A percentile compares a stretch with the other conserved stretches of the same genome.
Conservation (phyloP, 495 filamentous ascomycete genomes). For the Hypoxylon fragiforme region DNA sequence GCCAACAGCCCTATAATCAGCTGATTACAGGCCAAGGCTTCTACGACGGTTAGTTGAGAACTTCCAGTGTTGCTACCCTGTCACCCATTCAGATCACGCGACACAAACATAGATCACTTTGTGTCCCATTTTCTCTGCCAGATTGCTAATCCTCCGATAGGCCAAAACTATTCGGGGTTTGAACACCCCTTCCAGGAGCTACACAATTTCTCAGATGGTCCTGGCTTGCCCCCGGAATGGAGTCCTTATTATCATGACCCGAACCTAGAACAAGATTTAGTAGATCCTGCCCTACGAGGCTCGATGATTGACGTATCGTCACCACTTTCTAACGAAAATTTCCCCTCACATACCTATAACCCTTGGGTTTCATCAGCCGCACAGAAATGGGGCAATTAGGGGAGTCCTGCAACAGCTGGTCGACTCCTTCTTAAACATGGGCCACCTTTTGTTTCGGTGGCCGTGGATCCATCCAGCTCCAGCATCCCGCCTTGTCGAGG, state of each 20-base stretch:
- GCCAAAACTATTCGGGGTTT: conserved; percentile 34
- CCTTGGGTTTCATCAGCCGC: conserved; percentile 35
- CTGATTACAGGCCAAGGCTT: conserved; percentile 34
- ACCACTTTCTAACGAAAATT: conserved; percentile 32
- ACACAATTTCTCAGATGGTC: conserved; percentile 21
- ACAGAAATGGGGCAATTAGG: conserved; percentile 39
- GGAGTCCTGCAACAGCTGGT: neutral
- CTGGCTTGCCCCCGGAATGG: conserved; percentile 33
- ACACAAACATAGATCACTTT: conserved; percentile 4
- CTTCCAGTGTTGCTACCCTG: neutral
- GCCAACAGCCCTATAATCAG: conserved; percentile 31
- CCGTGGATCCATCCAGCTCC: conserved; percentile 6
- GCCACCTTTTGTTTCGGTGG: conserved; percentile 15
- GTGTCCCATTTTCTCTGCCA: conserved; percentile 7
- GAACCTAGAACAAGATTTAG: conserved; percentile 32
- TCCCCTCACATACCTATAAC: conserved; percentile 30
- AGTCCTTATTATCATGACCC: conserved; percentile 30
- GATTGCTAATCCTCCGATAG: conserved; percentile 26
- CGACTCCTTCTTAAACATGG: conserved; percentile 5
- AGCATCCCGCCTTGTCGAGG: conserved; percentile 8
- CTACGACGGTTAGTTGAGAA: conserved; percentile 33
- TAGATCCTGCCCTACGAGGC: conserved; percentile 35
- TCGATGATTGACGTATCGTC: conserved; percentile 37
- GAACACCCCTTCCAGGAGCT: conserved; percentile 37
- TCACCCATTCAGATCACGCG: neutral